Evolutionary conservation across 2,329 filamentous ascomycete genomes (phyloP).

Genomic region (Dactylellina leptospora): DNA sequence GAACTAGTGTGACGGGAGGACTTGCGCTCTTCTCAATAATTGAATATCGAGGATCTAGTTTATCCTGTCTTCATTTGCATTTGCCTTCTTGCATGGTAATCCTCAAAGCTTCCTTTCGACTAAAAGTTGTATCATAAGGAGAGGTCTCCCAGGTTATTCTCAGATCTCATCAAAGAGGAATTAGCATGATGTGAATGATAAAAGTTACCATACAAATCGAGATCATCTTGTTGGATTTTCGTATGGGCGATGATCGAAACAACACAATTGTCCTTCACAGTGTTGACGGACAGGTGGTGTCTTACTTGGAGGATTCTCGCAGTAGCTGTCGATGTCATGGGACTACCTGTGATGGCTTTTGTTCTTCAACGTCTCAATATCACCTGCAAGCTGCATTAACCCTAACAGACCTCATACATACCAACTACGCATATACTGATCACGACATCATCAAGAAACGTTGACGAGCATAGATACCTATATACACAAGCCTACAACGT

Average conservation of each 20-base stretch:
- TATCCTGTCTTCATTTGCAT: conserved; percentile 14
- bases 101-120: not conserved
- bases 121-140: conserved; percentile 39
- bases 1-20: not conserved
- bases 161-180: no score
- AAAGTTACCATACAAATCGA: not conserved
- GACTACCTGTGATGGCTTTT: no score
- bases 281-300: no score
- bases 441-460: not conserved
- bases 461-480: not conserved
- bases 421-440: not conserved
- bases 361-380: no score
- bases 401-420: not conserved
- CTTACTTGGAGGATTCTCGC: no score
- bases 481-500: not conserved
- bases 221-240: conserved; percentile 11
- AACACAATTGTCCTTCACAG: no score
- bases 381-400: not conserved
- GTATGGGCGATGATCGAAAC: not conserved
- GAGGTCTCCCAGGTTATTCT: no score
- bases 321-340: no score
- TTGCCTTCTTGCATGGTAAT: not conserved
- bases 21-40: conserved; percentile 9
- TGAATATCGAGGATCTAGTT: conserved; percentile 20
- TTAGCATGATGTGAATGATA: not conserved